Conservation (phyloP, 208 protist genomes). For the Leishmania tropica region DNA sequence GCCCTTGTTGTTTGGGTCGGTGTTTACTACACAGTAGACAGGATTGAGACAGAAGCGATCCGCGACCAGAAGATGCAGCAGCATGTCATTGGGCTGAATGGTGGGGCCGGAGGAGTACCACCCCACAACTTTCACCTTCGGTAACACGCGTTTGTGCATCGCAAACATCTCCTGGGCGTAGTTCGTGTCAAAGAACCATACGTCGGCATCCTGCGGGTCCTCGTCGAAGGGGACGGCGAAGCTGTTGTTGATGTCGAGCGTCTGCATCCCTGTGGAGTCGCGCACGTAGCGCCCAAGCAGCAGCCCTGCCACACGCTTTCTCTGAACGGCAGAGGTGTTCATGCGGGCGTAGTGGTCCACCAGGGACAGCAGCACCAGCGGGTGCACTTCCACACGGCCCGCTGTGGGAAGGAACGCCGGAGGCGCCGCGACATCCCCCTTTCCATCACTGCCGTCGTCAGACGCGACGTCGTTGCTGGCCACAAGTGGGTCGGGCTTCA, state of each 20-base stretch:
- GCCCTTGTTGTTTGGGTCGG: constrained; percentile 87
- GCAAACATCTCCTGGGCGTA: constrained; percentile 97
- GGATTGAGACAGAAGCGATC: constrained; percentile 93
- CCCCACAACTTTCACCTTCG: constrained; percentile 97
- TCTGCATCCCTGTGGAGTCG: constrained; percentile 50
- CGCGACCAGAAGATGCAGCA: constrained; percentile 97
- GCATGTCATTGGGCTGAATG: constrained; percentile 96
- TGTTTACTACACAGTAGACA: constrained; percentile 93
- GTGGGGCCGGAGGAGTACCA: constrained; percentile 99
- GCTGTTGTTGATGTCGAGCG: constrained; percentile 96
- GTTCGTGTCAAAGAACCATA: constrained; percentile 99
- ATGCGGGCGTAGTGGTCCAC: constrained; percentile 99
- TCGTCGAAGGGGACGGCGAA: constrained; percentile 99
- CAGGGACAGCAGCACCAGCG: constrained; percentile 98
- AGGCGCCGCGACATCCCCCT: constrained; percentile 20
- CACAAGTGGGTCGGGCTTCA: constrained; percentile 8
- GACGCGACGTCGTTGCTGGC: constrained; percentile 23
- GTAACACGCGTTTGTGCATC: constrained; percentile 99
- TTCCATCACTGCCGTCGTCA: constrained; percentile 28
- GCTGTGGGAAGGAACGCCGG: constrained; percentile 52
- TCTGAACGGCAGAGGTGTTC: constrained; percentile 82
- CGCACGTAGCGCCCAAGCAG: constrained; percentile 93
- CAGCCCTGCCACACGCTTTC: constrained; percentile 97
- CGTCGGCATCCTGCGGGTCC: constrained; percentile 94
- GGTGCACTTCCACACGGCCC: constrained; percentile 96